A percentile compares a stretch with the other conserved stretches of the same genome.
Evolutionary conservation across 2,329 filamentous ascomycete species (phyloP).

Genomic region (Pezizomycotina sp.): DNA sequence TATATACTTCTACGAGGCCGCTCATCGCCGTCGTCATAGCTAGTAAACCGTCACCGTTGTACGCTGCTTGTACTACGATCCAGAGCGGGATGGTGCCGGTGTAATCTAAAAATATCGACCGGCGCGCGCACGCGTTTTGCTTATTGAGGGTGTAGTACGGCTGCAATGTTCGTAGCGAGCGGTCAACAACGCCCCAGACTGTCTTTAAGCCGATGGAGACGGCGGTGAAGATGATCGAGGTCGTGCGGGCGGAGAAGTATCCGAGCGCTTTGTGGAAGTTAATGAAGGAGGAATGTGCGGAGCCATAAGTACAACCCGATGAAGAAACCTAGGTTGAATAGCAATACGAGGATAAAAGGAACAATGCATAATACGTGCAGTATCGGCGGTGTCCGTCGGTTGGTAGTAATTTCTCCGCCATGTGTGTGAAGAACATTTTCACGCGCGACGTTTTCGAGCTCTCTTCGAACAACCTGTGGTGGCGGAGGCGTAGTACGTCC

Average conservation of each 20-base stretch:
- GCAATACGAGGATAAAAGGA: too few species aligned
- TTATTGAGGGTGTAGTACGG: constrained; percentile 56
- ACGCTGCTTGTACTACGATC: constrained; percentile 43
- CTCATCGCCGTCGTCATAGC: constrained; percentile 54
- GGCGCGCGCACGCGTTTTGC: constrained; percentile 46
- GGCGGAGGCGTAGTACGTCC: too few species aligned
- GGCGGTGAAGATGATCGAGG: constrained; percentile 47
- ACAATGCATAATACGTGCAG: too few species aligned
- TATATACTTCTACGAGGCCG: constrained; percentile 56
- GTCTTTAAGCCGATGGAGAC: constrained; percentile 54
- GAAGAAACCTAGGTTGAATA: too few species aligned
- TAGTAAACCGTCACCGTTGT: constrained; percentile 49
- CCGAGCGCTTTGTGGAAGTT: constrained; percentile 43
- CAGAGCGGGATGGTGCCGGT: constrained; percentile 53
- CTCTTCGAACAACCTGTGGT: too few species aligned
- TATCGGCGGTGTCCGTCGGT: too few species aligned
- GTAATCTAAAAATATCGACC: too few species aligned
- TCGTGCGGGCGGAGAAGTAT: constrained; percentile 42
- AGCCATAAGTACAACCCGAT: constrained; percentile 43
- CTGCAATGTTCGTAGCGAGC: constrained; percentile 54
- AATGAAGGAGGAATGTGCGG: constrained; percentile 40
- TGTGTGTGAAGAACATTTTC: too few species aligned
- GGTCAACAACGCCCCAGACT: constrained; percentile 51
- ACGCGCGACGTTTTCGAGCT: too few species aligned
- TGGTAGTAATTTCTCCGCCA: too few species aligned